Evolutionary conservation across 1,284 basidiomycete genomes (phyloP).

Genomic region (Ganoderma sinense): DNA sequence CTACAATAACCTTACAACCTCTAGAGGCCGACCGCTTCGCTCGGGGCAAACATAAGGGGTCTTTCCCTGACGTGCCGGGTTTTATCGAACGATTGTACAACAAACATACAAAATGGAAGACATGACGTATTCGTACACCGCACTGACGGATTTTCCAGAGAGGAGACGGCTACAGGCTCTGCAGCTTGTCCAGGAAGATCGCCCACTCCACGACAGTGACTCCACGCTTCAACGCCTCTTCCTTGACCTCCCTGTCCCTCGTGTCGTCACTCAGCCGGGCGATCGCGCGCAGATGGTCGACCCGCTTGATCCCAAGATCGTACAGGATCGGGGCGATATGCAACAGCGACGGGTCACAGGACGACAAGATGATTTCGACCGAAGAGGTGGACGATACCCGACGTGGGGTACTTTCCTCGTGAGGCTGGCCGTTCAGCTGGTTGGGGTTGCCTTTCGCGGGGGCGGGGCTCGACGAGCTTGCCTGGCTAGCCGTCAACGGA

Average conservation of each 20-base stretch:
- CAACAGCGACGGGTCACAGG: slow-evolving; percentile 64
- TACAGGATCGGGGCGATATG: slow-evolving; percentile 65
- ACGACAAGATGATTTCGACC: slow-evolving; percentile 57
- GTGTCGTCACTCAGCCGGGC: slow-evolving; percentile 66
- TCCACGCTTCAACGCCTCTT: slow-evolving; percentile 68
- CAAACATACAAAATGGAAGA: not conserved
- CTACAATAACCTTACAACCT: not conserved
- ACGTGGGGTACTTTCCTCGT: slow-evolving; percentile 6
- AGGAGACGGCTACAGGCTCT: slow-evolving; percentile 33
- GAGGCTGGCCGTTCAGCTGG: slow-evolving; percentile 14
- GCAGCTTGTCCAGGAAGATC: slow-evolving; percentile 67
- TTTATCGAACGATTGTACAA: slow-evolving; percentile 2
- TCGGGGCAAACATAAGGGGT: too few relatives aligned
- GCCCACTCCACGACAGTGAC: slow-evolving; percentile 80
- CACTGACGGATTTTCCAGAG: not conserved
- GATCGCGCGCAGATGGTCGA: slow-evolving; percentile 68
- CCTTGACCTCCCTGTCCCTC: slow-evolving; percentile 68
- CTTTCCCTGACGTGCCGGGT: not conserved
- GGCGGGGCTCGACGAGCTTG: slow-evolving; percentile 33
- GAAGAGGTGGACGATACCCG: slow-evolving; percentile 45
- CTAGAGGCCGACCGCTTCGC: not conserved
- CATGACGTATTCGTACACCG: not conserved
- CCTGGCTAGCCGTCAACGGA: slow-evolving; percentile 36
- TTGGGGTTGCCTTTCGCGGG: slow-evolving; percentile 3
- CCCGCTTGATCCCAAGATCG: slow-evolving; percentile 61